Evolutionary conservation across 768 basidiomycete genomes (phyloP), one percentile per base, ranked within the genome.

Genomic region (Pleurotus citrinopileatus): DNA sequence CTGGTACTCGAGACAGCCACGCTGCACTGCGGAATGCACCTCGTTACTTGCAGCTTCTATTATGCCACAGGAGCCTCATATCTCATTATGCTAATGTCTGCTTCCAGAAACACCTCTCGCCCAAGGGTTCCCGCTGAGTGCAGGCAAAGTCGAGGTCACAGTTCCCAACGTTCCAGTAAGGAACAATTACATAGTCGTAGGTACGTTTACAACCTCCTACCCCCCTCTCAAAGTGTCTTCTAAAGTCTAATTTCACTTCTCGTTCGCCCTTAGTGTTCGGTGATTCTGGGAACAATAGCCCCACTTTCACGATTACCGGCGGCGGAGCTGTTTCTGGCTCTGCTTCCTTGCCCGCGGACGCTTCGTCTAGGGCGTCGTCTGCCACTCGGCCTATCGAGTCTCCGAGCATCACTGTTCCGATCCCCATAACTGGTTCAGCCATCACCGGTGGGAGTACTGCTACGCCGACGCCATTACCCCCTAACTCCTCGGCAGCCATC

Each of bases 251-350:
- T 40, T 19, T 13, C 8, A 42, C 48, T 54, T 40, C 45, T 54
- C 22, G 55, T 19, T 2, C n/a, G n/a, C 28, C 17, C 23, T 17
- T 37, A 88, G 87, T 87, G 37, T 71, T 84, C 58, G 87, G 87
- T 23, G 81, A 86, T 61, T 86, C 84, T 12, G 88, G 87, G 9
- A 81, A 91, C 57, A 59, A 65, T 7, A 85, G 80, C 61, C 79
- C 79, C 0, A 15, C 68, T 34, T 89, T 91, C 63, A 80, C 75
- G 1, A 91, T 91, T 56, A 68, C 73, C 25, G 66, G 62, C 20
- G 87, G 87, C 57, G 61, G 38, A 40, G 38, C 38, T 13, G 38
- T 40, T 40, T 40, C 71, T 17, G 67, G 57, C 23, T 62, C 63
- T 3, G 52, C 63, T 19, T 52, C 68, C 15, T 59, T 65, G 8